Evolutionary conservation across 1,284 basidiomycete genomes (phyloP), one percentile per base, ranked within the genome.

Genomic region (Irpex sp.): DNA sequence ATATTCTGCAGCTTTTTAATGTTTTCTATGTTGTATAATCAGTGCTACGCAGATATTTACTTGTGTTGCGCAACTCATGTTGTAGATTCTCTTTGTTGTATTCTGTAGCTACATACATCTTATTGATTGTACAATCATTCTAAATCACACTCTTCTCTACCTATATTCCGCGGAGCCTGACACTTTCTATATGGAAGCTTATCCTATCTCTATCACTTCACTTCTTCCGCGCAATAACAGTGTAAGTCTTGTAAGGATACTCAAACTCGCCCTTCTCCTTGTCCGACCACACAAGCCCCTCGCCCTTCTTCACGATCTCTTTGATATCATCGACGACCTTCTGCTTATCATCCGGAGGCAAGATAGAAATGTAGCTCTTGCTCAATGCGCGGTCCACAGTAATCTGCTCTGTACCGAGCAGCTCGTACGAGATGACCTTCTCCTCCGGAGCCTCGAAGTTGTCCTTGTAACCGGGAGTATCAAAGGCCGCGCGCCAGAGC

Each of bases 291-390:
- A 72, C 72, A 57, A 72, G 76, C 4, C 73, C 79, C 34, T 85
- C 80, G 44, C 80, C 79, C 38, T 65, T 74, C 62, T 76, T 69
- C 8, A 90, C 67, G 58, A 91, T 85, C 2, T 69, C 78, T 51
- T 76, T 75, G 51, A 91, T 71, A 52, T 82, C 79, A 13, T 78
- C 68, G 19, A 73, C 70, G n/a, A 90, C 79, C 52, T 78, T 76
- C 17, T 74, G 71, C 72, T 83, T 87, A 64, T 85, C 81, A 1
- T 83, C 81, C 0, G 81, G 78, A 1, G 82, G 75, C 19, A 90
- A 77, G 9, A 89, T 69, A 0, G 85, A 78, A 48, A 92, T 85
- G 71, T 91, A 93, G 70, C 90, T 92, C 77, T 92, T 92, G 77
- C 85, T 92, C 60, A 75, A 77, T 0, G 85, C 88, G 58, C 91